These are phyloP conservation scores for Backusella luteola DNA, from an alignment of 192 early-diverging fungal genomes.

Conservation along the genomic window DNA sequence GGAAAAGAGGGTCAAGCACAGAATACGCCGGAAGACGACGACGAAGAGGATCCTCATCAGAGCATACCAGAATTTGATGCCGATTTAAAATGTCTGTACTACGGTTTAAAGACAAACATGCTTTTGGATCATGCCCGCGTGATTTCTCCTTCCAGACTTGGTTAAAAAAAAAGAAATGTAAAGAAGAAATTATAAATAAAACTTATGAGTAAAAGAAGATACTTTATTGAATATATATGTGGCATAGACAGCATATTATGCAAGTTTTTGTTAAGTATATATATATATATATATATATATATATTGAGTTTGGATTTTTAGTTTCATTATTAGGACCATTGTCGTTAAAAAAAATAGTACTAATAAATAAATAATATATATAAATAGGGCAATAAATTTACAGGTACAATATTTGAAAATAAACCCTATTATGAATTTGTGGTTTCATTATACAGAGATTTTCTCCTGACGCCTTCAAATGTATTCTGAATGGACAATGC, in stretches of 20 bases:
- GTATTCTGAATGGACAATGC: constrained; percentile 34
- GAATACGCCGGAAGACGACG: constrained; percentile 11
- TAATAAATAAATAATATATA: neutral
- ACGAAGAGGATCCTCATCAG: constrained; percentile 17
- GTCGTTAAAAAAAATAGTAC: neutral
- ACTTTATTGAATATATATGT: neutral
- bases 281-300: neutral
- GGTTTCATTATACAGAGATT: constrained; percentile 32
- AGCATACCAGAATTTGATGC: constrained; percentile 67
- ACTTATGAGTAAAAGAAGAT: neutral
- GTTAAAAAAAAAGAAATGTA: constrained; percentile 8
- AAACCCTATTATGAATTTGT: neutral
- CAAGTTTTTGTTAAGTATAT: neutral
- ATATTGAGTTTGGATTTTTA: neutral
- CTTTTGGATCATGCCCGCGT: constrained; percentile 68
- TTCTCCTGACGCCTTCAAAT: constrained; percentile 36
- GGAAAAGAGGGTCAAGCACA: constrained; percentile 7
- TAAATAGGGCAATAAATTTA: neutral
- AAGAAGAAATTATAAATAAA: neutral
- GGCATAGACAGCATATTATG: neutral
- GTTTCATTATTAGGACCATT: neutral
- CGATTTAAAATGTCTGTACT: constrained; percentile 63
- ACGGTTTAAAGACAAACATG: constrained; percentile 63
- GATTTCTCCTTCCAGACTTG: constrained; percentile 49
- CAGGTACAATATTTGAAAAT: neutral